Base-by-base conservation (phyloP, 2,329 filamentous ascomycete species). In the Malbranchea cinnamomea region DNA sequence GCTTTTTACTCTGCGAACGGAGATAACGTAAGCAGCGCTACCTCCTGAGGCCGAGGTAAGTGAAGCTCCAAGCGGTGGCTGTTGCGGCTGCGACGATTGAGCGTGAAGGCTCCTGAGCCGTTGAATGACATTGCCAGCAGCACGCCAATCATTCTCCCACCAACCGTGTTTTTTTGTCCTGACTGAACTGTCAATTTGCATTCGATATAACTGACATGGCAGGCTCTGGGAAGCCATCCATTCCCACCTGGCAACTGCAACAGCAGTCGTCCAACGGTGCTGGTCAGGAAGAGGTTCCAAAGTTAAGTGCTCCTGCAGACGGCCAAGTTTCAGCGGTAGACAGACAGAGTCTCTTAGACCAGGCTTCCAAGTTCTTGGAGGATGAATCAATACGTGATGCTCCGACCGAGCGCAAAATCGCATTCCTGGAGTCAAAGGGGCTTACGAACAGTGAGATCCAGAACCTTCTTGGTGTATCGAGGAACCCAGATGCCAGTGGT, bases 391-490 rank as follows among this genome's bases (percentile, higher is more conserved):
- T 93, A 34, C 71, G 68, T 35, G 60, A 76, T 52, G 72, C 77
- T 19, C 63, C 77, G 0, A 63, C 65, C 25, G 76, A 81, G 33
- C 75, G 73, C 53, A 92, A 92, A 58, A 61, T 68, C 12, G 67
- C 69, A 5, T 93, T 93, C 42, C 59, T 94, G 2, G 67, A 74
- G 45, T 71, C 70, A 29, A 94, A 94, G 51, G 81, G 81, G 3
- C 59, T 93, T 5, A 58, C 57, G 3, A 58, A 67, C 4, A 62
- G 66, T 18, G 73, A 87, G 37, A 81, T 92, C 37, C 60, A 80
- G 41, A 59, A 61, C 28, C 60, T 92, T 5, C 56, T 93, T 38
- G 60, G 51, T 17, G 37, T 52, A 26, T 49, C 51, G 31, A 47
- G 45, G 36, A 56, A 54, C 26, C 28, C 39, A 8, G 46, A 52